Conservation (phyloP, 2,329 filamentous ascomycete genomes). For the Pseudogymnoascus sp. region DNA sequence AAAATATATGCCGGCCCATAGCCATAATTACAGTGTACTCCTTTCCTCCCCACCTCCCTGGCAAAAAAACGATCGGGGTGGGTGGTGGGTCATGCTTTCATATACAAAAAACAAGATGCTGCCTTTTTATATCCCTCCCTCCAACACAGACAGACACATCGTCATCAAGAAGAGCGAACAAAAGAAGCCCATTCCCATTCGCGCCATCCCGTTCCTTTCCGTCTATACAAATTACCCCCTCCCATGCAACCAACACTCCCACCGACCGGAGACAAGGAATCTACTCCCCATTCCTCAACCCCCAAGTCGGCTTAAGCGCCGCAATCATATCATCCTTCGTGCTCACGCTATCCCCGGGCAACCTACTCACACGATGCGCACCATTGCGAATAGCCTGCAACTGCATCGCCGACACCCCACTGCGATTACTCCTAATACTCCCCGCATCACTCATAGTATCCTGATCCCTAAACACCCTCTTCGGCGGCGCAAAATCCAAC, state of each 20-base stretch:
- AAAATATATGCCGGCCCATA: not conserved
- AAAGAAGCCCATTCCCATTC: not conserved
- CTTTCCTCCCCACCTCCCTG: not conserved
- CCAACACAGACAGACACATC: not conserved
- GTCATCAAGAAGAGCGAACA: not conserved
- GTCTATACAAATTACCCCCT: not conserved
- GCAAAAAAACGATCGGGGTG: not conserved
- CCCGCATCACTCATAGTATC: conserved; percentile 60
- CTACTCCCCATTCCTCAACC: conserved; percentile 25
- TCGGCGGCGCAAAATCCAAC: conserved; percentile 75
- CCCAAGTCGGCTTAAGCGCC: conserved; percentile 35
- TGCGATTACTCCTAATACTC: conserved; percentile 59
- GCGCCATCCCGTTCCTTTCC: not conserved
- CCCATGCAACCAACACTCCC: not conserved
- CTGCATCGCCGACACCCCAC: conserved; percentile 55
- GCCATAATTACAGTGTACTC: not conserved
- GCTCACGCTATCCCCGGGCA: conserved; percentile 59
- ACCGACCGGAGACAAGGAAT: too few species aligned
- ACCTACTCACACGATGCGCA: conserved; percentile 62
- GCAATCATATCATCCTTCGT: conserved; percentile 56
- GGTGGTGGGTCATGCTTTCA: not conserved
- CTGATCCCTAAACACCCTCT: conserved; percentile 58
- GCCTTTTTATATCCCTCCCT: not conserved
- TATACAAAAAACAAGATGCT: not conserved
- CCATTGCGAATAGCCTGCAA: conserved; percentile 57